These are phyloP conservation scores for Orbilia brochopaga DNA, from an alignment of 2,329 filamentous ascomycete species.

Conservation along the genomic window DNA sequence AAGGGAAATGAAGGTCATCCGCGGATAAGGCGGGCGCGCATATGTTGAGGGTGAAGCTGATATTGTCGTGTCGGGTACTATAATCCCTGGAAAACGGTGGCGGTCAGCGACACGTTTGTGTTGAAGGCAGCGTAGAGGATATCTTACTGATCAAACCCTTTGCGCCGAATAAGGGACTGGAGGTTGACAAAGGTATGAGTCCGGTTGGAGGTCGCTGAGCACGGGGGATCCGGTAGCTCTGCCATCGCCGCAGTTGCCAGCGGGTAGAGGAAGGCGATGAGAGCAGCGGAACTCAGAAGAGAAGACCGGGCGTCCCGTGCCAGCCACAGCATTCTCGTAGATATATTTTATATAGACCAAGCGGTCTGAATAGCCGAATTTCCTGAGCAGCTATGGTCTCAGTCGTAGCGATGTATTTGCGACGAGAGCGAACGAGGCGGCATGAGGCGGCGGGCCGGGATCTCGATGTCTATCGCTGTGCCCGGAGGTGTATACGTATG, in stretches of 20 bases:
- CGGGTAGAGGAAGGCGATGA: slow-evolving; percentile 12
- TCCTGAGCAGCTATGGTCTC: no score
- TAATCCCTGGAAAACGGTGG: slow-evolving; percentile 42
- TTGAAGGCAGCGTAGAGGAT: not conserved
- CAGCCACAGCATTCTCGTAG: not conserved
- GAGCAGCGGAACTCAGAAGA: slow-evolving; percentile 4
- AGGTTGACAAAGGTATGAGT: slow-evolving; percentile 44
- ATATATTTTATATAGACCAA: slow-evolving; percentile 2
- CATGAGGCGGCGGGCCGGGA: not conserved
- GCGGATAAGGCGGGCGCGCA: slow-evolving; percentile 68
- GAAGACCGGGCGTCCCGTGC: not conserved
- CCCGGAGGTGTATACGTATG: not conserved
- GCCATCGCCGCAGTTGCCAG: slow-evolving; percentile 23
- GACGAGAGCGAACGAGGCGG: not conserved
- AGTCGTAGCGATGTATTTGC: not conserved
- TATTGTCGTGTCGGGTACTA: slow-evolving; percentile 71
- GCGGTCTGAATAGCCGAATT: not conserved
- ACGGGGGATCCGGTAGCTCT: slow-evolving; percentile 31
- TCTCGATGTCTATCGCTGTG: not conserved
- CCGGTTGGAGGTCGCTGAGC: slow-evolving; percentile 40
- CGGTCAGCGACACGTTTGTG: slow-evolving; percentile 4
- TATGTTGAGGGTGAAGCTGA: slow-evolving; percentile 84
- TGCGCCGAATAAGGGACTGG: slow-evolving; percentile 27
- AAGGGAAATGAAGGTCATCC: slow-evolving; percentile 37
- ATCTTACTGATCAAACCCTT: slow-evolving; percentile 17